Evolutionary conservation across 345 rosid species (phyloP).

Genomic region (Salix dunnii): DNA sequence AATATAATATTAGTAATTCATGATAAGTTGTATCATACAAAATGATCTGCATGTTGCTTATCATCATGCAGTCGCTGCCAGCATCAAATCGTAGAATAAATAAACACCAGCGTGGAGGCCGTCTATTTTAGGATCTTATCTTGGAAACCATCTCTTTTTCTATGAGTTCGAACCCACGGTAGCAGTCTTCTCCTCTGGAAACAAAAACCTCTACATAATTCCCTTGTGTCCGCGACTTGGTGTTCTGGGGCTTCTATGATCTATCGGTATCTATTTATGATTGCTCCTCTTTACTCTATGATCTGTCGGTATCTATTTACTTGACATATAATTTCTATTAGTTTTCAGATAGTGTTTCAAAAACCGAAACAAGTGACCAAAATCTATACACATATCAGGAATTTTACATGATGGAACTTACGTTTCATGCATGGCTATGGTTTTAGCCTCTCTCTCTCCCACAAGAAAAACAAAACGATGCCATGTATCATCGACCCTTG

Average conservation of each 20-base stretch:
- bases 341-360: neutral
- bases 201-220: conserved; percentile 20
- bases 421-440: neutral
- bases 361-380: neutral
- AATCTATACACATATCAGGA: neutral
- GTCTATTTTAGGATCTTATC: conserved; percentile 50
- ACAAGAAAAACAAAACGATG: neutral
- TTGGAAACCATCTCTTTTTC: conserved; percentile 40
- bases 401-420: neutral
- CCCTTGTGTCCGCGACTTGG: too few species aligned
- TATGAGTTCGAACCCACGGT: conserved; percentile 18
- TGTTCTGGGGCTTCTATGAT: too few species aligned
- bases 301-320: neutral
- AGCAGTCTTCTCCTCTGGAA: conserved; percentile 9
- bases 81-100: neutral
- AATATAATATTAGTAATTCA: too few species aligned
- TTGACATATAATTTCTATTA: neutral
- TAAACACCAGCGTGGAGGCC: conserved; percentile 67
- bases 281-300: neutral
- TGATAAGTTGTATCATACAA: too few species aligned
- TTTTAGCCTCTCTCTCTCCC: neutral
- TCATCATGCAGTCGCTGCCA: neutral
- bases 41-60: neutral
- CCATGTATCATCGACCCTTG: neutral
- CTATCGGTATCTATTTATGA: too few species aligned